Base-by-base conservation (phyloP, 208 protist genomes). In the Kentomonas sorsogonicus region DNA sequence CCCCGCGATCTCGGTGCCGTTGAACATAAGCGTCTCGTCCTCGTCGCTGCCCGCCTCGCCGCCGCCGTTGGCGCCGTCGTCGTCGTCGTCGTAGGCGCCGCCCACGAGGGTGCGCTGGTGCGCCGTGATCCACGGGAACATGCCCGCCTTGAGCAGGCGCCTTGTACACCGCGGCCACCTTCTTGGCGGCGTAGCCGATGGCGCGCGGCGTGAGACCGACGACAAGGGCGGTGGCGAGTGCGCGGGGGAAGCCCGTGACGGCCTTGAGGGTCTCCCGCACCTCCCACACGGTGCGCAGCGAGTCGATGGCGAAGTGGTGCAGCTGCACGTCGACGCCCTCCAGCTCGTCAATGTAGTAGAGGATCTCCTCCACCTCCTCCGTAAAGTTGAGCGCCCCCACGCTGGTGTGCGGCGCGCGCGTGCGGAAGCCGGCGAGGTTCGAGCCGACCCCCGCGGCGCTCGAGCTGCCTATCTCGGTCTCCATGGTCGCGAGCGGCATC, bases 311-410 rank as follows among this genome's bases (percentile, higher is more conserved):
- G 54, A 74, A 86, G 26, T 74, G 60, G 55, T 89, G 77, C 53
- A 86, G 66, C 56, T 84, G 74, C 48, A 92, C 80, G 55, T 92
- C 84, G 6, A 92, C 78, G 18, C 84, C 84, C 44, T 92, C 84
- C 38, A 92, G 68, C 61, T 92, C 84, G 58, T 89, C 87, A 1
- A 77, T 66, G 68, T 89, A 89, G 64, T 85, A 89, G 25, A 89
- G 46, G 3, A 92, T 69, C 53, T 77, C 65, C 66, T 92, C 84
- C 16, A 92, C 56, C 53, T 82, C 75, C 16, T 88, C 79, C 43
- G 67, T 71, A 5, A 66, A 57, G 51, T 78, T 65, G 0, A 65
- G 56, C n/a, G n/a, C n/a, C n/a, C n/a, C n/a, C n/a, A n/a, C n/a
- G n/a, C n/a, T n/a, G 50, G 33, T 44, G 50, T 55, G 50, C n/a